Evolutionary conservation across 2,329 filamentous ascomycete genomes (phyloP).

Genomic region (Tolypocladium cylindrosporum): DNA sequence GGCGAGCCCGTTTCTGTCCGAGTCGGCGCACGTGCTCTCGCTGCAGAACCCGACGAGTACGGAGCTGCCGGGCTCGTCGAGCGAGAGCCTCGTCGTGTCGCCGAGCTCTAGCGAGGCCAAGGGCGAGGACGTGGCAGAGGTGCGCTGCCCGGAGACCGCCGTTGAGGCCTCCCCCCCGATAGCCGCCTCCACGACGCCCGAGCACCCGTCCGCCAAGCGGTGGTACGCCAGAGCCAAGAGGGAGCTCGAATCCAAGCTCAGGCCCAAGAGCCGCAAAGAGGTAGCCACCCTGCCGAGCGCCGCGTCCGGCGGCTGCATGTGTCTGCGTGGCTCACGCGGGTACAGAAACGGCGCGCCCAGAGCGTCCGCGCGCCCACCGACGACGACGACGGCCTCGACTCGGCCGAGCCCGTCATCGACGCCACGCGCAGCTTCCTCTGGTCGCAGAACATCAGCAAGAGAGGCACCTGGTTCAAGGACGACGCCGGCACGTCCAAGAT

Average conservation of each 20-base stretch:
- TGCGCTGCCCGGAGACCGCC: not conserved
- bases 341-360: not conserved
- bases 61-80: slow-evolving; percentile 3
- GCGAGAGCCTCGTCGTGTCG: slow-evolving; percentile 5
- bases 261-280: slow-evolving; percentile 6
- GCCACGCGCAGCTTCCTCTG: slow-evolving; percentile 8
- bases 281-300: not conserved
- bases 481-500: slow-evolving; percentile 16
- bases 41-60: slow-evolving; percentile 25
- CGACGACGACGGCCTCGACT: slow-evolving; percentile 8
- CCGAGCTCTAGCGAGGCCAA: not conserved
- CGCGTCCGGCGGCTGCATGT: not conserved
- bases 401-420: slow-evolving; percentile 4
- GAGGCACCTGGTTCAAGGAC: slow-evolving; percentile 19
- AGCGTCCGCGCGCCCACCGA: not conserved
- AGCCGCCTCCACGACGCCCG: not conserved
- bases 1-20: slow-evolving; percentile 34
- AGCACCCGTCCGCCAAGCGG: not conserved
- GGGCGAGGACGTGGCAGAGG: not conserved
- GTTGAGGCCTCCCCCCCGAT: not conserved
- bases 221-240: slow-evolving; percentile 12
- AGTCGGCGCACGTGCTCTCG: slow-evolving; percentile 37
- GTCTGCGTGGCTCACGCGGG: not conserved
- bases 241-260: slow-evolving; percentile 13
- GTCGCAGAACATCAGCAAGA: slow-evolving; percentile 11